Base-by-base conservation (phyloP, 306 rosid genomes). In the Vicia sativa region DNA sequence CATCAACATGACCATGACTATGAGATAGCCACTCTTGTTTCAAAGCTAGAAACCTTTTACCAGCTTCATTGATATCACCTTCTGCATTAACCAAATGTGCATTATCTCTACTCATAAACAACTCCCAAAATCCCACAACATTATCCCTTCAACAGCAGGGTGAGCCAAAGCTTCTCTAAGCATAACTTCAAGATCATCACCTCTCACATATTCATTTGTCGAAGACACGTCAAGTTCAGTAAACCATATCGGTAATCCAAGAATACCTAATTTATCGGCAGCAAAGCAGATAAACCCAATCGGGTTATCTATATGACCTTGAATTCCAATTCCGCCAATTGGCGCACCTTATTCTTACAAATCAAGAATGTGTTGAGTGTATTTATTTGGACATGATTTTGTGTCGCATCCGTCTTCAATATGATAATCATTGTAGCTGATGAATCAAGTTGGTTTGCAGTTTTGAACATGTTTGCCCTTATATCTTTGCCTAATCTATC, bases 51-150 rank as follows among this genome's bases (percentile, higher is more conserved):
- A 77, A 87, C 50, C 96, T 83, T 46, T 78, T 84, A 2, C 96
- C 97, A 26, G 99, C 96, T 77, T 85, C 89, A 14, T 95, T 91
- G 26, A 95, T 25, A 11, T 87, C 97, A 14, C 99, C 99, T 83
- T 95, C 97, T 2, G 97, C 91, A 62, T 88, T 76, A 70, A 88
- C 95, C 63, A 95, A 80, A 77, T 91, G 97, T 0, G 96, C 66
- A 73, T 87, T 78, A 21, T 82, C 82, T 44, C 99, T 75, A 42
- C 96, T 79, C 97, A 95, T 91, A 57, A 91, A 87, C 76, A 95
- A 60, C 79, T 95, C 95, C 99, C 97, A 88, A 37, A 88, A 95
- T 37, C 97, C 97, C 96, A 88, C 25, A 95, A 74, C 91, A 88
- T 82, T 35, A 95, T 65, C 28, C 97, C 97, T 9, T 88, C 97